These are phyloP conservation scores for Rhodotorula paludigena DNA, from an alignment of 768 basidiomycete genomes.

Conservation along the genomic window DNA sequence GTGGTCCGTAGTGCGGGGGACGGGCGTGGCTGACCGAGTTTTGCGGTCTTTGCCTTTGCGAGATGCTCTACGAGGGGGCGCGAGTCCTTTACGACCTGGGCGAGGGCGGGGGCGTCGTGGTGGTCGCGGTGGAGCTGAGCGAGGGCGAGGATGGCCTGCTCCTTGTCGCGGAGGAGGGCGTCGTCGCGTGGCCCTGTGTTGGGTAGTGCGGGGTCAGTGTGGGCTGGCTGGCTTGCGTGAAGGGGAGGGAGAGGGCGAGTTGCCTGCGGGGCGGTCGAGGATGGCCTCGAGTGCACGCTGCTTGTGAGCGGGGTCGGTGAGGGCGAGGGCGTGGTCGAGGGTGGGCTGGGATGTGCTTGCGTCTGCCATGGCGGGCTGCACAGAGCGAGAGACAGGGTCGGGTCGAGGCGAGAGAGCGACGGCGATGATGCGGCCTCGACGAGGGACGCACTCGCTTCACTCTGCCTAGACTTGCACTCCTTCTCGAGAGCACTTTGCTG, in stretches of 20 bases:
- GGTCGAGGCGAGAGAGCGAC: not conserved
- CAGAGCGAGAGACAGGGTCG: not conserved
- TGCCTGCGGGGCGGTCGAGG: slow-evolving; percentile 37
- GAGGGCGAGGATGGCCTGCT: slow-evolving; percentile 74
- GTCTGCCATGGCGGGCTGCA: not conserved
- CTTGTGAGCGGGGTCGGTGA: not conserved
- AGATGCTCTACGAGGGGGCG: slow-evolving; percentile 85
- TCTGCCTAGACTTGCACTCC: too few relatives aligned
- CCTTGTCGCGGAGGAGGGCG: slow-evolving; percentile 69
- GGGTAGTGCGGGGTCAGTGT: not conserved
- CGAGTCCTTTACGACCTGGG: slow-evolving; percentile 76
- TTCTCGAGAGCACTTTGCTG: too few relatives aligned
- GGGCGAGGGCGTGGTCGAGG: not conserved
- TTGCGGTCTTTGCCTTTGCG: slow-evolving; percentile 94
- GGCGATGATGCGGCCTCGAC: not conserved
- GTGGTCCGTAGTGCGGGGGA: not conserved
- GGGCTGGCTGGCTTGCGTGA: too few relatives aligned
- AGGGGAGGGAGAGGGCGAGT: slow-evolving; percentile 45
- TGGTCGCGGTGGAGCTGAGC: slow-evolving; percentile 81
- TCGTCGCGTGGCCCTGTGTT: slow-evolving; percentile 45
- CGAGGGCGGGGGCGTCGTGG: slow-evolving; percentile 53
- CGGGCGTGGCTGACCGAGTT: slow-evolving; percentile 63
- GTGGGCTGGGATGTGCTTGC: not conserved
- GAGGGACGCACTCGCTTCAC: too few relatives aligned
- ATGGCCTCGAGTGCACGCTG: not conserved